Conservation (phyloP, 306 rosid species). For the Castanea crenata region DNA sequence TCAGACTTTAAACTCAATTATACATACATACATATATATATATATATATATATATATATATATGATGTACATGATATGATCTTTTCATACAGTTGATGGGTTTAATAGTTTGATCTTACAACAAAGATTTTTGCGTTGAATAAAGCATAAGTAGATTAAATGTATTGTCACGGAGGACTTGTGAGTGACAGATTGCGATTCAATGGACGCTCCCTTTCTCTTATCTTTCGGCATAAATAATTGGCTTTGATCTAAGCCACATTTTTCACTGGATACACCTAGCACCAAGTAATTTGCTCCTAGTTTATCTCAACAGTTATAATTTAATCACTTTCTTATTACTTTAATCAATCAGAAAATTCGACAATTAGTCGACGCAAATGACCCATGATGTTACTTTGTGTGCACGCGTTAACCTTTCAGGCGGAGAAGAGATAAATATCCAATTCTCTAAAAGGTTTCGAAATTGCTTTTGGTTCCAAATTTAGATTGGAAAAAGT, state of each 20-base stretch:
- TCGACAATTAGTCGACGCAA: background rate
- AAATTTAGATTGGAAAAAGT: too few relatives aligned
- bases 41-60: too few relatives aligned
- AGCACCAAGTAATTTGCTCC: background rate
- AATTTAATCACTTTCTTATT: background rate
- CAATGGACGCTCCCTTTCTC: background rate
- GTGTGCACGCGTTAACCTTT: background rate
- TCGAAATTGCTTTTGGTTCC: background rate
- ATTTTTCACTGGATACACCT: background rate
- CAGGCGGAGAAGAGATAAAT: background rate
- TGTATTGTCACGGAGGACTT: conserved; percentile 1
- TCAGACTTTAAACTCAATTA: too few relatives aligned
- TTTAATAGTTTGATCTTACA: background rate
- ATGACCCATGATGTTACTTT: background rate
- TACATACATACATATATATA: too few relatives aligned
- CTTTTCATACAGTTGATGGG: too few relatives aligned
- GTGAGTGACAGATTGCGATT: conserved; percentile 10
- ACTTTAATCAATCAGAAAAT: background rate
- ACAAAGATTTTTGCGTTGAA: background rate
- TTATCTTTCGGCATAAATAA: background rate
- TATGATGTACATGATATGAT: too few relatives aligned
- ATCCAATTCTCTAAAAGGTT: background rate
- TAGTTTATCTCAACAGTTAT: background rate
- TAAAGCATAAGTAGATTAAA: background rate
- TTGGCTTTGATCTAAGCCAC: background rate